A percentile compares a stretch with the other conserved stretches of the same genome.
Conservation (phyloP, 768 basidiomycete species). For the Botryobasidium botryosum region DNA sequence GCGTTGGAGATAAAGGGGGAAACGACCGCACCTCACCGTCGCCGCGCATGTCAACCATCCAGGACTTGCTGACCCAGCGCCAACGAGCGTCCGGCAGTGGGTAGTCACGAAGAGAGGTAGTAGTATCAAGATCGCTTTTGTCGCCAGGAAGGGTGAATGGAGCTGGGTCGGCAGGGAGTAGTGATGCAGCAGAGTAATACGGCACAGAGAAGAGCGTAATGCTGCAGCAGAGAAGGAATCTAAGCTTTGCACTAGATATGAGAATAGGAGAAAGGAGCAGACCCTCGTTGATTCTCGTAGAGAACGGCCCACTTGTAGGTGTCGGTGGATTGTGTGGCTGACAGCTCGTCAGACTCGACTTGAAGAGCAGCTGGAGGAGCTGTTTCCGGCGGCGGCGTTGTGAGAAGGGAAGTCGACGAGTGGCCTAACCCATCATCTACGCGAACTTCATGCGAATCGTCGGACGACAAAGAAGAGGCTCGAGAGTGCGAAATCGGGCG, state of each 20-base stretch:
- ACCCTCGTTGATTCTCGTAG: slow-evolving; percentile 79
- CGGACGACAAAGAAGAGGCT: too few species aligned
- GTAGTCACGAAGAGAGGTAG: slow-evolving; percentile 35
- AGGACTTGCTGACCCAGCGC: slow-evolving; percentile 62
- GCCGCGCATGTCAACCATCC: slow-evolving; percentile 83
- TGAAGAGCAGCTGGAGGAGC: too few species aligned
- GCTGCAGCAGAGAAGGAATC: slow-evolving; percentile 16
- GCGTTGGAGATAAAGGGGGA: slow-evolving; percentile 30
- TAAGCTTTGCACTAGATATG: not conserved
- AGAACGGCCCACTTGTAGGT: slow-evolving; percentile 60
- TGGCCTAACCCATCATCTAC: too few species aligned
- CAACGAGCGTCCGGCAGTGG: slow-evolving; percentile 67
- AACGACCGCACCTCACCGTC: slow-evolving; percentile 64
- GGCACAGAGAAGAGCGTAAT: slow-evolving; percentile 55
- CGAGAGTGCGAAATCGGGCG: too few species aligned
- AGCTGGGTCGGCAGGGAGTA: slow-evolving; percentile 55
- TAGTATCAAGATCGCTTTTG: slow-evolving; percentile 10
- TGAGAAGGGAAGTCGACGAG: too few species aligned
- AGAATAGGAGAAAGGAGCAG: slow-evolving; percentile 10
- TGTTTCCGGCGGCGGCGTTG: too few species aligned
- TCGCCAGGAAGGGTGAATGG: slow-evolving; percentile 45
- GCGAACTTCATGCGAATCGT: too few species aligned
- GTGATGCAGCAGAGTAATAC: slow-evolving; percentile 50
- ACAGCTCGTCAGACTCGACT: too few species aligned
- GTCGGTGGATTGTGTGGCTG: too few species aligned